Evolutionary conservation across 768 basidiomycete species (phyloP), one percentile per base, ranked within the genome.

Genomic region (Mycena maculata): DNA sequence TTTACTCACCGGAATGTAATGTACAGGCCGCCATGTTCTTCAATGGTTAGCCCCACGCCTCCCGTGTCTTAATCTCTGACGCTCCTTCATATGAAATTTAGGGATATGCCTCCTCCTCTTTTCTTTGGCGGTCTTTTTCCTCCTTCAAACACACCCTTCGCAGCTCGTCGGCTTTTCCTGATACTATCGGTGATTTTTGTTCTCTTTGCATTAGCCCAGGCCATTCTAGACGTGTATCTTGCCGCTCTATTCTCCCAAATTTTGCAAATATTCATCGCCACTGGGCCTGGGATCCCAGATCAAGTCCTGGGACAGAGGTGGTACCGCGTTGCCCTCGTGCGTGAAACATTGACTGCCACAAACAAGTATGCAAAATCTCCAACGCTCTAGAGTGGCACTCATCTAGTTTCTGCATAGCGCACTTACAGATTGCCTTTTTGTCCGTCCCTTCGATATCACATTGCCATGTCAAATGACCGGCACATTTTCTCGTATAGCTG

Each of bases 61-160:
- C 3, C 25, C 22, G 18, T 16, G 20, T 25, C 3, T 54, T 25
- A 50, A 15, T 50, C 12, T 11, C 49, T 28, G 16, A 3, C 28
- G 27, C 27, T 28, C 28, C n/a, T n/a, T n/a, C n/a, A n/a, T n/a
- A n/a, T n/a, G 49, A 6, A 3, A 23, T 7, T 23, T 16, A 62
- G 60, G 49, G 30, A 62, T 63, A 13, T 63, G 62, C 25, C 33
- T 63, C 62, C 44, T 63, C 44, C 27, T 63, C 7, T 63, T 63
- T 25, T 22, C 53, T 1, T 53, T 55, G 0, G 62, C 53, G 10
- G 30, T 63, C 3, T 63, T 27, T 11, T 63, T 27, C 16, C 62
- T 63, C 2, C 25, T 15, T 3, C 44, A 63, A 36, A 48, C 30
- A 63, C 55, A n/a, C 47, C 62, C 33, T 27, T 16, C 10, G n/a